Percentiles rank a stretch among this genome's conserved stretches.
Conservation (phyloP, 2,329 filamentous ascomycete species). For the Beauveria pseudobassiana region DNA sequence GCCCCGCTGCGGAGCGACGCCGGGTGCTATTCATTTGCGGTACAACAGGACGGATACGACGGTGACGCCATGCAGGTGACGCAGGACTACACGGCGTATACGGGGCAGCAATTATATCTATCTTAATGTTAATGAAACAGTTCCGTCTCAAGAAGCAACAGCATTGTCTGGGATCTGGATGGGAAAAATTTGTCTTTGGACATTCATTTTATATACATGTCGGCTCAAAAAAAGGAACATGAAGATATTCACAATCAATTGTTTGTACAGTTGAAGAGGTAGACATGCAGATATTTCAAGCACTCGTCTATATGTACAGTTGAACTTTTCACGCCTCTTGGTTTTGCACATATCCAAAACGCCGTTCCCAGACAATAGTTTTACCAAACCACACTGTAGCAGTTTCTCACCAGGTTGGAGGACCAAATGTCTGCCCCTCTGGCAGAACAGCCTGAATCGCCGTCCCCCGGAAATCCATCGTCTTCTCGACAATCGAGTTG, state of each 20-base stretch:
- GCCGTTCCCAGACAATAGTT: background rate
- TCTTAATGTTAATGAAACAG: slow-evolving; percentile 4
- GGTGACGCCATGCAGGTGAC: background rate
- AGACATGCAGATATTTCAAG: no score
- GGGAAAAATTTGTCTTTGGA: background rate
- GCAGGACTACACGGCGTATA: background rate
- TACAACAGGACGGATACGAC: background rate
- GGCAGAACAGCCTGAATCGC: slow-evolving; percentile 49
- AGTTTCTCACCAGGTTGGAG: slow-evolving; percentile 38
- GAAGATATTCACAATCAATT: background rate
- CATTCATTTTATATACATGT: background rate
- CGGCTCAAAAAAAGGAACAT: background rate
- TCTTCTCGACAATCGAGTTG: slow-evolving; percentile 49
- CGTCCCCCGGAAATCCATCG: slow-evolving; percentile 53
- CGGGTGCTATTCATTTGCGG: background rate
- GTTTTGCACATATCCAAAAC: background rate
- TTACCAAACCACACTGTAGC: background rate
- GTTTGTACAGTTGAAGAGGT: background rate
- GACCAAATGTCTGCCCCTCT: slow-evolving; percentile 55
- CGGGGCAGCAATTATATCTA: background rate
- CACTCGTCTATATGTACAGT: no score
- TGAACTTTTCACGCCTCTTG: no score
- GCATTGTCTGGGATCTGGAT: background rate
- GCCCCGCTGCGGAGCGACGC: background rate
- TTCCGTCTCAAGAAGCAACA: background rate